phyloP scores from a whole-genome alignment of 208 protist species.

The Crithidia expoeki region DNA sequence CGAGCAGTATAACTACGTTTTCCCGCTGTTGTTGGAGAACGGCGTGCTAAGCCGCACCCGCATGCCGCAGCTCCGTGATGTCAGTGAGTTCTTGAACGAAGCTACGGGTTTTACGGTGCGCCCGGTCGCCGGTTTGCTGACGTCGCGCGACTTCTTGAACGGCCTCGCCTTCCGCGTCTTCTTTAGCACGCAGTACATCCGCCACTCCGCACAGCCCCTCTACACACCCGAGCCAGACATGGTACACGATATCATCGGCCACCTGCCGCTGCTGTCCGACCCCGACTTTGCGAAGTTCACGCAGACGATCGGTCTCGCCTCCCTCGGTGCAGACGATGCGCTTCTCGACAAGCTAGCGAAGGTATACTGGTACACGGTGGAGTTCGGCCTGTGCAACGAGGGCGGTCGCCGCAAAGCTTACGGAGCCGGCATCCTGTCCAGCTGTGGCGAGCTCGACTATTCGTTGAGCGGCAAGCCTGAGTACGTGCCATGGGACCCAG shows the following conservation, averaged over 20 bases:
- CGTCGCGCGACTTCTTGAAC: slow-evolving; percentile 95
- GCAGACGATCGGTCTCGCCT: slow-evolving; percentile 97
- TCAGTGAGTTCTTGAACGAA: slow-evolving; percentile 92
- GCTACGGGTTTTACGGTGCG: slow-evolving; percentile 94
- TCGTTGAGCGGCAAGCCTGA: slow-evolving; percentile 49
- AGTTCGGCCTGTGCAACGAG: slow-evolving; percentile 96
- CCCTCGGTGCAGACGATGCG: slow-evolving; percentile 94
- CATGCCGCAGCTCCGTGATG: slow-evolving; percentile 95
- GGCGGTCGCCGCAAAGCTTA: slow-evolving; percentile 88
- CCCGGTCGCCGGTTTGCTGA: slow-evolving; percentile 94
- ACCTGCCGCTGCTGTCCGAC: slow-evolving; percentile 96
- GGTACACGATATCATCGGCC: slow-evolving; percentile 96
- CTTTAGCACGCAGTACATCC: slow-evolving; percentile 97
- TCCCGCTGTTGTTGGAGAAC: slow-evolving; percentile 93
- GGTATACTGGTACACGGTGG: slow-evolving; percentile 96
- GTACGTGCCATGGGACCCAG: slow-evolving; percentile 69
- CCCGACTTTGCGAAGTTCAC: slow-evolving; percentile 96
- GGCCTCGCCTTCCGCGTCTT: slow-evolving; percentile 96
- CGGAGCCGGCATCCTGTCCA: slow-evolving; percentile 95
- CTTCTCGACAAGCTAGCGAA: slow-evolving; percentile 93
- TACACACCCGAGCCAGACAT: slow-evolving; percentile 98
- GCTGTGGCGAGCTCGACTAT: slow-evolving; percentile 92
- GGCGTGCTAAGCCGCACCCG: slow-evolving; percentile 89
- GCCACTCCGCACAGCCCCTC: slow-evolving; percentile 92
- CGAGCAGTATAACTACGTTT: slow-evolving; percentile 91